Conservation (phyloP, 129 eudicot genomes). For the Gnaphalium uliginosum region DNA sequence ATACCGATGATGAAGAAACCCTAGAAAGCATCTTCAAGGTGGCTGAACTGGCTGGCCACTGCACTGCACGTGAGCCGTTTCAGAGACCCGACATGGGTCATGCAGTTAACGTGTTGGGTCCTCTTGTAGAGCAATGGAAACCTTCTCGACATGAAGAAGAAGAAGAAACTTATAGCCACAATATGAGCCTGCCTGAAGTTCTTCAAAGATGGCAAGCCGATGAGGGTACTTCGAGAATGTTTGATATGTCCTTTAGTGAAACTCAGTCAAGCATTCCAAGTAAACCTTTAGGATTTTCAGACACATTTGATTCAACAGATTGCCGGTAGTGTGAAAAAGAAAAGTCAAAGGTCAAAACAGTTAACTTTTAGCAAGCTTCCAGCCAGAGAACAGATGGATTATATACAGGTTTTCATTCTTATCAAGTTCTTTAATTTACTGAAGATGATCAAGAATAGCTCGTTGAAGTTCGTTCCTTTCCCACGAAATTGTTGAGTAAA, state of each 20-base stretch:
- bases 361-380: neutral
- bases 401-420: neutral
- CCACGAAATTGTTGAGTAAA: neutral
- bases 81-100: slow-evolving; percentile 26
- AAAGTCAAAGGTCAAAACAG: neutral
- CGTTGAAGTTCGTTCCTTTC: neutral
- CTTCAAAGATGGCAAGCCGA: slow-evolving; percentile 23
- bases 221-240: slow-evolving; percentile 13
- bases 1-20: slow-evolving; percentile 13
- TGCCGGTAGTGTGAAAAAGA: neutral
- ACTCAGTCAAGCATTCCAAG: slow-evolving; percentile 19
- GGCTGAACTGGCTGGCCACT: slow-evolving; percentile 18
- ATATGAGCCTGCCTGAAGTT: slow-evolving; percentile 19
- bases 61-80: slow-evolving; percentile 24
- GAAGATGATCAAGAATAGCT: neutral
- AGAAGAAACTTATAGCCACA: slow-evolving; percentile 10
- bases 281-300: slow-evolving; percentile 13
- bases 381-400: neutral
- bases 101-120: slow-evolving; percentile 16
- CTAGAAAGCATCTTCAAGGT: slow-evolving; percentile 19
- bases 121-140: slow-evolving; percentile 24
- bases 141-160: slow-evolving; percentile 9
- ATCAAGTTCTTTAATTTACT: neutral
- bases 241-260: slow-evolving; percentile 11
- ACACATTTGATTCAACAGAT: slow-evolving; percentile 15